Evolutionary conservation across 2,329 filamentous ascomycete genomes (phyloP).

Genomic region (Pyrenochaeta sp.): DNA sequence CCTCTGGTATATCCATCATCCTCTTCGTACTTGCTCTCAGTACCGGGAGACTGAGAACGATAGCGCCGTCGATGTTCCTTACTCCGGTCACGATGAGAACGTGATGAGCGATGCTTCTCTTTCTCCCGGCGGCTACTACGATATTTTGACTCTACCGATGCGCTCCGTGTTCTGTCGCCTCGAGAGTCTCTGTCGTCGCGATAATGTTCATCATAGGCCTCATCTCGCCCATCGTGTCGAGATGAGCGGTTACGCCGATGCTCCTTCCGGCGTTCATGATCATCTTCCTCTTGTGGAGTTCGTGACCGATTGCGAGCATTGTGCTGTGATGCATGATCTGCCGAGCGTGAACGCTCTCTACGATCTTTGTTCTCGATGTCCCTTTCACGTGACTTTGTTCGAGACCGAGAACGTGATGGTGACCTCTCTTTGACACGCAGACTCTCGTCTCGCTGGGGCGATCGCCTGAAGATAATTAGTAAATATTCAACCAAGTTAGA

Average conservation of each 20-base stretch:
- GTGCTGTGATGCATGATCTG: conserved; percentile 57
- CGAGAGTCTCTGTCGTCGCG: conserved; percentile 59
- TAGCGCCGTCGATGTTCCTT: conserved; percentile 54
- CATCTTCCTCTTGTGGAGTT: conserved; percentile 47
- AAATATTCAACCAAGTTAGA: neutral
- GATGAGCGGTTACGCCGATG: conserved; percentile 59
- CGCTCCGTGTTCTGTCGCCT: conserved; percentile 67
- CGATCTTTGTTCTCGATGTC: conserved; percentile 23
- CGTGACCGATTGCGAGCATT: conserved; percentile 61
- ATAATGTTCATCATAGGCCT: conserved; percentile 42
- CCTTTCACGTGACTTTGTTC: conserved; percentile 47
- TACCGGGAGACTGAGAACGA: conserved; percentile 50
- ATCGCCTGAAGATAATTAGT: conserved; percentile 29
- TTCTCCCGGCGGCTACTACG: conserved; percentile 64
- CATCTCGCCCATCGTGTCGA: conserved; percentile 48
- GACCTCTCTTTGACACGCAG: conserved; percentile 48
- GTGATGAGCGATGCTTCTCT: conserved; percentile 54
- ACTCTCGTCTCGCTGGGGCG: conserved; percentile 43
- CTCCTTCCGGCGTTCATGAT: conserved; percentile 47
- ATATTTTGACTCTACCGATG: conserved; percentile 67
- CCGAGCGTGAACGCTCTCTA: conserved; percentile 32
- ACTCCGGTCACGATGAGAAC: conserved; percentile 55
- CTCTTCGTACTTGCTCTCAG: conserved; percentile 37
- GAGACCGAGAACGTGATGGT: conserved; percentile 50
- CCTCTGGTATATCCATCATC: conserved; percentile 40